Percentiles rank a stretch among this genome's conserved stretches.
Conservation (phyloP, 2,329 filamentous ascomycete genomes). For the Colletotrichum spaethianum region DNA sequence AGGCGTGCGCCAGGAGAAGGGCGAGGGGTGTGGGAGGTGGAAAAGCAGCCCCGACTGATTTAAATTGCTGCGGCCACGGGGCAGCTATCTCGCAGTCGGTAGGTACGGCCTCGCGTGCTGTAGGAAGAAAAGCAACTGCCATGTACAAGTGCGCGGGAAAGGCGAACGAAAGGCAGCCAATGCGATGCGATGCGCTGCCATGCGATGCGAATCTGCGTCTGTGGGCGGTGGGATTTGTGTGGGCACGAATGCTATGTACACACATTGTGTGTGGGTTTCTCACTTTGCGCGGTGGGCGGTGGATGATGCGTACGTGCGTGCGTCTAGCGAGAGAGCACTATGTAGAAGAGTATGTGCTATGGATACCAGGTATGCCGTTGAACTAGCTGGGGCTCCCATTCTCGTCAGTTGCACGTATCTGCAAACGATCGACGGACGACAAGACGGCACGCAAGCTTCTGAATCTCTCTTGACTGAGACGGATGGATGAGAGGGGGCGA, state of each 20-base stretch:
- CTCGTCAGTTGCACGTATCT: not conserved
- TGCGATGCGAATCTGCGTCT: constrained; percentile 12
- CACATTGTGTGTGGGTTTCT: constrained; percentile 1
- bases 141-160: constrained; percentile 40
- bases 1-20: constrained; percentile 13
- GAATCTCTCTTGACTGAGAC: not conserved
- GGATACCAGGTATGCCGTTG: not conserved
- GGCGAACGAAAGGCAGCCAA: constrained; percentile 44
- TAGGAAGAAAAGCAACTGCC: not conserved
- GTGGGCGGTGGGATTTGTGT: constrained; percentile 11
- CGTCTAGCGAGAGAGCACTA: too few relatives aligned
- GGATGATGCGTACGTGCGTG: not conserved
- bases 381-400: not conserved
- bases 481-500: not conserved
- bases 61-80: not conserved
- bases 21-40: constrained; percentile 1
- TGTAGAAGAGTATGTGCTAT: not conserved
- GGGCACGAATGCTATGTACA: not conserved
- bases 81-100: not conserved
- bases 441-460: not conserved
- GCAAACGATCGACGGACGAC: not conserved
- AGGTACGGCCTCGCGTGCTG: too few relatives aligned
- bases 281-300: not conserved
- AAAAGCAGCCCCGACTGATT: not conserved
- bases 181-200: constrained; percentile 26